Conservation (phyloP, 2,329 filamentous ascomycete genomes). For the Diplocarpon rosae region DNA sequence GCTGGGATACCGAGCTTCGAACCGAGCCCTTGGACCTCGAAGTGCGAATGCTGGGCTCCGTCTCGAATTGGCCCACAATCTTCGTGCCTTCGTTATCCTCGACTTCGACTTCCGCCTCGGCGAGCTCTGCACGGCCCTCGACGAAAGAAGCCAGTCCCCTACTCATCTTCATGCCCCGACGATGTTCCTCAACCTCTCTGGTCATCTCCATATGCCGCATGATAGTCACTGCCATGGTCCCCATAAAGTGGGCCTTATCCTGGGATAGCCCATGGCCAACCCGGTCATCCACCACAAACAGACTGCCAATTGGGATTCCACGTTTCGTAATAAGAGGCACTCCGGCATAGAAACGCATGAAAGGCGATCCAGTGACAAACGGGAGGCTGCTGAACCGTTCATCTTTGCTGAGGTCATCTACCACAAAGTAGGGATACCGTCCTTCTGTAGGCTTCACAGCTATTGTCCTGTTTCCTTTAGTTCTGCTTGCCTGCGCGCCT, state of each 20-base stretch:
- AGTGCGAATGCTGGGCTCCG: slow-evolving; percentile 10
- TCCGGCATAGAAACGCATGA: slow-evolving; percentile 25
- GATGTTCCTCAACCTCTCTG: slow-evolving; percentile 41
- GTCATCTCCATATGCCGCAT: slow-evolving; percentile 52
- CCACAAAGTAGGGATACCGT: slow-evolving; percentile 25
- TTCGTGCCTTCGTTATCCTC: slow-evolving; percentile 22
- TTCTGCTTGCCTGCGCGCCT: too few species aligned
- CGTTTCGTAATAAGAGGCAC: slow-evolving; percentile 26
- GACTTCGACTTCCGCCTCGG: slow-evolving; percentile 22
- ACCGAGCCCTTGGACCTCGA: slow-evolving; percentile 17
- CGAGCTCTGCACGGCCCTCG: slow-evolving; percentile 31
- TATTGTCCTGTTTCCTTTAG: slow-evolving; percentile 22
- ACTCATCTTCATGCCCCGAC: slow-evolving; percentile 43
- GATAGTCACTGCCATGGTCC: slow-evolving; percentile 43
- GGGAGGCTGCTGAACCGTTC: slow-evolving; percentile 23
- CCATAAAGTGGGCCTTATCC: slow-evolving; percentile 43
- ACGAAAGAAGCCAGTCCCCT: slow-evolving; percentile 44
- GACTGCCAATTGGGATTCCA: slow-evolving; percentile 41
- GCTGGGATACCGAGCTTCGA: slow-evolving; percentile 6
- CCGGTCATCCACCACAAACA: slow-evolving; percentile 47
- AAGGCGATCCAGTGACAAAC: slow-evolving; percentile 22
- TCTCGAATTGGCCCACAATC: slow-evolving; percentile 24
- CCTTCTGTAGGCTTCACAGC: slow-evolving; percentile 12
- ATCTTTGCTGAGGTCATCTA: slow-evolving; percentile 24
- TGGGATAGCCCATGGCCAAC: slow-evolving; percentile 39